A percentile compares a stretch with the other conserved stretches of the same genome.
phyloP scores from a whole-genome alignment of 2,329 filamentous ascomycete species.

The Alternaria alternata region DNA sequence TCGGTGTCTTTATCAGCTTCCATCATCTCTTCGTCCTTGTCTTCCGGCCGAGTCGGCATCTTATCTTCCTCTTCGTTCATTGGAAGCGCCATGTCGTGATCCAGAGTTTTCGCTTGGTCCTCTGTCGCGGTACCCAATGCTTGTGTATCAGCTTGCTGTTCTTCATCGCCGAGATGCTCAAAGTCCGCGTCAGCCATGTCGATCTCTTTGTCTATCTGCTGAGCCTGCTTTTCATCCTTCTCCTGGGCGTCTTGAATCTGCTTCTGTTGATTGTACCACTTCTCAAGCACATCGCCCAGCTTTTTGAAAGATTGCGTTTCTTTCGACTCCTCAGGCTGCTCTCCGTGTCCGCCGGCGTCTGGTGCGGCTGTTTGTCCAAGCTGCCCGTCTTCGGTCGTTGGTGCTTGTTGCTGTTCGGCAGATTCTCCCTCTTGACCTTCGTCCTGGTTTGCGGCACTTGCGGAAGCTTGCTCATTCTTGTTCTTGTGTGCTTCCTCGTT shows the following conservation, averaged over 20 bases:
- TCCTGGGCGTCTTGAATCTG: constrained; percentile 68
- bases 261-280: constrained; percentile 87
- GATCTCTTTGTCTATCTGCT: constrained; percentile 62
- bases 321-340: constrained; percentile 51
- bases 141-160: constrained; percentile 84
- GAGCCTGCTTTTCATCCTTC: constrained; percentile 62
- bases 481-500: constrained; percentile 64
- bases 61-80: constrained; percentile 61
- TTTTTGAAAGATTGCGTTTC: constrained; percentile 85
- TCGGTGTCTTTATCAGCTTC: constrained; percentile 48
- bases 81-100: constrained; percentile 88
- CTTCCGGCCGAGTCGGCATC: constrained; percentile 44
- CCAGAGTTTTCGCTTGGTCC: constrained; percentile 84
- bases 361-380: constrained; percentile 47
- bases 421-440: constrained; percentile 72
- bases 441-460: constrained; percentile 66
- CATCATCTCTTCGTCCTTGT: constrained; percentile 39
- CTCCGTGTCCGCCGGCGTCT: constrained; percentile 48
- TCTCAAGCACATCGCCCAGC: constrained; percentile 88
- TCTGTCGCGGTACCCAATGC: constrained; percentile 88
- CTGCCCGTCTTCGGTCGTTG: constrained; percentile 69
- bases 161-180: constrained; percentile 88
- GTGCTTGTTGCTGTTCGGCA: constrained; percentile 69
- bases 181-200: constrained; percentile 85
- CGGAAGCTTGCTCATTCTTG: constrained; percentile 67